Evolutionary conservation across 345 rosid species (phyloP), one percentile per base, ranked within the genome.

Genomic region (Draba incana): DNA sequence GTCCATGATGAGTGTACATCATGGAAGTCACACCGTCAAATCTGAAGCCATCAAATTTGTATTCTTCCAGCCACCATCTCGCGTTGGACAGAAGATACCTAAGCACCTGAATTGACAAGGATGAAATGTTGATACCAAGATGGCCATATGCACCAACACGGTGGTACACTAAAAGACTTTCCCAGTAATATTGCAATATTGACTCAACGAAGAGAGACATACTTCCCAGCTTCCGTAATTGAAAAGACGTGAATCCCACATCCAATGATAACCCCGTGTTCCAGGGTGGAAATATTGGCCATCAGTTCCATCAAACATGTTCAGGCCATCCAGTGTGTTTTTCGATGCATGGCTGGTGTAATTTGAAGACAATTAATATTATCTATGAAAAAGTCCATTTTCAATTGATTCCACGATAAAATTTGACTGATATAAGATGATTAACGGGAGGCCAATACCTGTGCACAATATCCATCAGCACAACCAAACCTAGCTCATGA

Each of bases 201-300:
- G 15, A 59, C 62, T 53, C 16, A 38, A 10, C 38, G 63, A 24
- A 57, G 53, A 66, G 78, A 48, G 57, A 68, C 93, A 57, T 81
- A 90, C 98, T 79, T 93, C 97, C 98, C 98, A 90, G 80, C 85
- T 93, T 74, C 97, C 98, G 50, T 90, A 88, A 60, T 93, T 93
- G 78, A 93, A 93, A 82, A 90, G 97, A 64, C 96, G 96, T 76
- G 97, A 93, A 79, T 93, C 98, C 98, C 97, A 93, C 91, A 93
- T 86, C 98, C 96, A 90, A 30, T 93, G 98, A 70, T 87, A 79
- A 67, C 98, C 98, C 12, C 82, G 84, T 1, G 88, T 62, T 42
- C 98, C 98, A 51, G 92, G 80, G 83, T 93, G 92, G 79, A 90
- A 90, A 73, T 93, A 90, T 35, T 90, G 97, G 77, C 83, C 48